These are phyloP conservation scores for Annulohypoxylon bovei DNA, from an alignment of 495 filamentous ascomycete species.

Conservation along the genomic window DNA sequence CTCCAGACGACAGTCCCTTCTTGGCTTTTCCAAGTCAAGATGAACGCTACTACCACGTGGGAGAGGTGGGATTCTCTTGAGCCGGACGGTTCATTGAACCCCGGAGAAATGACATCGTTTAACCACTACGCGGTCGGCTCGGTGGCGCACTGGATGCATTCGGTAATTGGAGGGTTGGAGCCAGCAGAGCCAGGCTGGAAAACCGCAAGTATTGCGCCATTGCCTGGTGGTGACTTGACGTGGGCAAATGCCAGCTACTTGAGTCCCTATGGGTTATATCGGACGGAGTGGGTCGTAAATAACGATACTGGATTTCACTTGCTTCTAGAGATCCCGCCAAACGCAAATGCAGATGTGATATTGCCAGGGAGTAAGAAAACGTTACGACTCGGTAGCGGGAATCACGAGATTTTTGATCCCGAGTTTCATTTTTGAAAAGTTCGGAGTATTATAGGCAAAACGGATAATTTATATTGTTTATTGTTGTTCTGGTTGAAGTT, in stretches of 20 bases:
- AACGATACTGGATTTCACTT: slow-evolving; percentile 41
- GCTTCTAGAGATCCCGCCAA: slow-evolving; percentile 44
- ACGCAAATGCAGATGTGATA: slow-evolving; percentile 34
- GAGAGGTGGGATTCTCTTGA: slow-evolving; percentile 67
- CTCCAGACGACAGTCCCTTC: slow-evolving; percentile 52
- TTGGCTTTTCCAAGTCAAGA: slow-evolving; percentile 63
- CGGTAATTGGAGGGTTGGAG: slow-evolving; percentile 46
- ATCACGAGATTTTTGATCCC: slow-evolving; percentile 18
- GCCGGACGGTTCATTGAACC: slow-evolving; percentile 60
- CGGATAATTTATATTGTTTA: no score
- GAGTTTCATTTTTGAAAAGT: slow-evolving; percentile 8
- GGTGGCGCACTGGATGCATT: slow-evolving; percentile 50
- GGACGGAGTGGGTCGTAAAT: slow-evolving; percentile 39
- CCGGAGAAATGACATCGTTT: slow-evolving; percentile 65
- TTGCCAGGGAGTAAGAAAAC: slow-evolving; percentile 28
- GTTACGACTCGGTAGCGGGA: slow-evolving; percentile 27
- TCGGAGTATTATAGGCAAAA: no score
- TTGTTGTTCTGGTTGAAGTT: no score
- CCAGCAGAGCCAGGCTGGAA: slow-evolving; percentile 50
- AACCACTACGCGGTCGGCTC: slow-evolving; percentile 53
- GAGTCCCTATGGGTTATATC: slow-evolving; percentile 42
- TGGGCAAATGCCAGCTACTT: slow-evolving; percentile 45
- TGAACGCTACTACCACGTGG: slow-evolving; percentile 65
- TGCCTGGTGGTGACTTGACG: slow-evolving; percentile 46
- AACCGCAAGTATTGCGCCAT: slow-evolving; percentile 38